Base-by-base conservation (phyloP, 2,329 filamentous ascomycete genomes). In the Fusarium begoniae region DNA sequence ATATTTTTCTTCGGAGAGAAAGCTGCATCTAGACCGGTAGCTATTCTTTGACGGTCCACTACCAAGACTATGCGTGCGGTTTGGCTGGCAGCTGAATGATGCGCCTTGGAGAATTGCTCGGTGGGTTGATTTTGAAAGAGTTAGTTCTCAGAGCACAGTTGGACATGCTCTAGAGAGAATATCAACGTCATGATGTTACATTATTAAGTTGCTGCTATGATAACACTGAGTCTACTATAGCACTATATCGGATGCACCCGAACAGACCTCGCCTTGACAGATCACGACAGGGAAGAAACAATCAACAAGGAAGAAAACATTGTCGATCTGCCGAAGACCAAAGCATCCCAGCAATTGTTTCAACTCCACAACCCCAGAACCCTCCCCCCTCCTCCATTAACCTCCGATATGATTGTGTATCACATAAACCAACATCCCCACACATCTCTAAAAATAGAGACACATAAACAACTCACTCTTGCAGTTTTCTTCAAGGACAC, bases 261-360 rank as follows among this genome's bases (percentile, higher is more conserved):
- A n/a, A 61, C 28, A 55, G 28, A 56, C 40, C 38, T 57, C 24
- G n/a, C 15, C 50, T 37, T 57, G 59, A 57, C 59, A 62, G 59
- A 30, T 37, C 58, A 43, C n/a, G 48, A 58, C 51, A 62, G 40
- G 51, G 54, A 38, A 51, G 14, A 22, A 56, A 26, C n/a, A 20
- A 38, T 40, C 28, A 62, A 54, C 59, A 65, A 28, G 50, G 54
- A 51, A 56, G n/a, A 28, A 47, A 18, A 41, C 22, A 54, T 20
- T 51, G 65, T 73, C 70, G 66, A 73, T 73, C 70, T 73, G 66
- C 70, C 70, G 45, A 73, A 55, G 43, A 22, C 30, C 63, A 64
- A 54, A 38, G 32, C 40, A 60, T 60, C 32, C 61, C 57, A 63
- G 59, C 45, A 44, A 37, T 53, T n/a, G 63, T 56, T 56, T 58